phyloP scores from a whole-genome alignment of 768 basidiomycete genomes.

The Myochromella boudieri region DNA sequence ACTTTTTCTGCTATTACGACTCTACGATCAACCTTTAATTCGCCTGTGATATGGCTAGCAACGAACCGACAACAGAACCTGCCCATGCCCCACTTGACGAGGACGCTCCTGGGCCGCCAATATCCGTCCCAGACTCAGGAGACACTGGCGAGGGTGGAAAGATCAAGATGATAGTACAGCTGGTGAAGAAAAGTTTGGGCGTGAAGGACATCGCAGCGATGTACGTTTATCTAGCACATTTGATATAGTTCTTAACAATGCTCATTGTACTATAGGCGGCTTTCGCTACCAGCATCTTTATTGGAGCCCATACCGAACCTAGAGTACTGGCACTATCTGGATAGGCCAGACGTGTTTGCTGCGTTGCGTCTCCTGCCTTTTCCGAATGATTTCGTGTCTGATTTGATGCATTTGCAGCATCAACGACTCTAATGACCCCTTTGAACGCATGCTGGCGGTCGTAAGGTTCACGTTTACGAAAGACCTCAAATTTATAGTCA shows the following conservation, averaged over 20 bases:
- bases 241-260: neutral
- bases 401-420: conserved; percentile 50
- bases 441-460: conserved; percentile 93
- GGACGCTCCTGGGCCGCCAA: conserved; percentile 52
- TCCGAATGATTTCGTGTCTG: conserved; percentile 5
- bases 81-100: conserved; percentile 36
- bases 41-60: conserved; percentile 11
- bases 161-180: conserved; percentile 89
- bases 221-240: conserved; percentile 48
- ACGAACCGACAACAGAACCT: conserved; percentile 9
- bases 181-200: conserved; percentile 88
- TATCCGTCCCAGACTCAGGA: conserved; percentile 67
- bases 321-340: conserved; percentile 94
- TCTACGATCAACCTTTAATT: no score
- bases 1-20: no score
- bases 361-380: conserved; percentile 56
- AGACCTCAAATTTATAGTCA: conserved; percentile 88
- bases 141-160: conserved; percentile 87
- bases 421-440: conserved; percentile 89
- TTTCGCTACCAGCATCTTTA: conserved; percentile 90
- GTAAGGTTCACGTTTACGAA: conserved; percentile 88
- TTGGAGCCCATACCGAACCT: conserved; percentile 94
- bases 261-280: conserved; percentile 54
- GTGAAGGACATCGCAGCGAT: conserved; percentile 95
- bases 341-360: conserved; percentile 88